Base-by-base conservation (phyloP, 108 stramenopile genomes). In the Conticribra guillardii region DNA sequence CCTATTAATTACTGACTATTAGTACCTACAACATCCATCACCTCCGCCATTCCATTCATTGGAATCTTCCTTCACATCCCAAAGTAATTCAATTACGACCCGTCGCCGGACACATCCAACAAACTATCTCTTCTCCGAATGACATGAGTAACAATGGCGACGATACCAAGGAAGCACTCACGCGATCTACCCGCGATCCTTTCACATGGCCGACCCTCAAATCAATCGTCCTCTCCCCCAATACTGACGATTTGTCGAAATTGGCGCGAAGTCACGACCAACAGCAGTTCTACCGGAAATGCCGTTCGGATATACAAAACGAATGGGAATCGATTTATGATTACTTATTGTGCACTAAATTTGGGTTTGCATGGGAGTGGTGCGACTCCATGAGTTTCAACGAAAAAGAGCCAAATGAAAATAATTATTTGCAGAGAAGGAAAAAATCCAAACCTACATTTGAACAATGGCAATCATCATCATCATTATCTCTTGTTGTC, bases 331-430 rank as follows among this genome's bases (percentile, higher is more conserved):
- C 89, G 0, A 75, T 85, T 15, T 71, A 82, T 24, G 89, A 92
- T 73, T 85, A 82, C 49, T 61, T 92, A 47, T 54, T 92, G 28
- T 84, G 76, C 68, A 54, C 76, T 48, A 92, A 92, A 68, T 89
- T 92, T 85, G 78, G 76, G 2, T 84, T 88, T 46, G 58, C 68
- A 1, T 60, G 60, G 69, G 50, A n/a, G 16, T 62, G 69, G 69
- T 29, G 17, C 4, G 49, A 62, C n/a, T n/a, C n/a, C n/a, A n/a
- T n/a, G 11, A 59, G 3, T 5, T 1, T 11, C 2, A 5, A 7
- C 30, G 17, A 30, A 33, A 32, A 18, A 22, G 19, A 14, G 19
- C 52, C 34, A 41, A 17, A 69, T 17, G 8, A 55, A 37, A 8
- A 55, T 21, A 21, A 62, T 8, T 18, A 60, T 14, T 21, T 4